phyloP scores from a whole-genome alignment of 257 asterid species.

The Verbena officinalis region DNA sequence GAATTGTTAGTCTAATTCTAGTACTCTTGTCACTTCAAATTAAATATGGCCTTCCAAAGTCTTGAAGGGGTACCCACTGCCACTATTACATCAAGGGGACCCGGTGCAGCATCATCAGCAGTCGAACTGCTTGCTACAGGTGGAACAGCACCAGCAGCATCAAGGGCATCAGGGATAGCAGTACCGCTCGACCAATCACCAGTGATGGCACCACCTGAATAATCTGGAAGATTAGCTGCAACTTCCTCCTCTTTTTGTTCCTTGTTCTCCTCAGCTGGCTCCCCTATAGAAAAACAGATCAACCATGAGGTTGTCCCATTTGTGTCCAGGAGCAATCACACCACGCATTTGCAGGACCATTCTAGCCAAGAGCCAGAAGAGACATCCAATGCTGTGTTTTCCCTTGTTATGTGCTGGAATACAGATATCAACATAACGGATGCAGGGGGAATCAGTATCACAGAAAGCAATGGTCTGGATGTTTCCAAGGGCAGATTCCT shows the following conservation, averaged over 20 bases:
- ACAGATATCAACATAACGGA: conserved; percentile 55
- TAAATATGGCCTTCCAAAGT: no score
- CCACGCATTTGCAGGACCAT: conserved; percentile 62
- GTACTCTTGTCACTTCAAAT: no score
- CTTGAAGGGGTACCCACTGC: no score
- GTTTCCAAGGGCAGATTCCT: conserved; percentile 50
- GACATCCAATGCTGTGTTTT: conserved; percentile 54
- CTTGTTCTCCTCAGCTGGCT: conserved; percentile 50
- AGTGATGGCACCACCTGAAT: conserved; percentile 30
- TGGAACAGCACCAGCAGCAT: conserved; percentile 25
- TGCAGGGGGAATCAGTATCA: conserved; percentile 56
- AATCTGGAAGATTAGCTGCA: conserved; percentile 43
- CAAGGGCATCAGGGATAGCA: conserved; percentile 50
- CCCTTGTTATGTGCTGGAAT: conserved; percentile 64
- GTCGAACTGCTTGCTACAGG: conserved; percentile 40
- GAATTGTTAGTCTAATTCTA: no score
- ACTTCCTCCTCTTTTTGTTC: conserved; percentile 48
- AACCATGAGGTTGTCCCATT: conserved; percentile 58
- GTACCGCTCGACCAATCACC: conserved; percentile 51
- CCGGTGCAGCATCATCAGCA: conserved; percentile 40
- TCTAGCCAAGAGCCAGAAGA: conserved; percentile 56
- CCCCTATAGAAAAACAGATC: conserved; percentile 49
- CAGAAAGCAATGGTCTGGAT: conserved; percentile 57
- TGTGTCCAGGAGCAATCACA: conserved; percentile 44
- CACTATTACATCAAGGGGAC: no score